Evolutionary conservation across 345 rosid species (phyloP).

Genomic region (Arabidopsis suecica): DNA sequence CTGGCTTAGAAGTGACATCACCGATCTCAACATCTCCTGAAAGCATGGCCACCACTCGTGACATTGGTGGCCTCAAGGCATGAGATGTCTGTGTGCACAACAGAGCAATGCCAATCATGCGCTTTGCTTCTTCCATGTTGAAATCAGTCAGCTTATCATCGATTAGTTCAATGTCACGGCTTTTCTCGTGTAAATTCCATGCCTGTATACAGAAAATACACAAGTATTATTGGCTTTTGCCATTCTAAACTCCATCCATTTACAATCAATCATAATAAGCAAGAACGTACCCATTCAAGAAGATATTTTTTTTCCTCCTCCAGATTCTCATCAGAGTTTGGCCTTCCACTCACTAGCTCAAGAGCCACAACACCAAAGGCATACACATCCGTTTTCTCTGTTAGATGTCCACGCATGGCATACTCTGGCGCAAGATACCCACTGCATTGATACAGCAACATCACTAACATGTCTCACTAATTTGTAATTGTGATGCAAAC

Average conservation of each 20-base stretch:
- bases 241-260: background rate
- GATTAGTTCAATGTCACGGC: background rate
- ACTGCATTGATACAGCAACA: slow-evolving; percentile 11
- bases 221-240: background rate
- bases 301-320: slow-evolving; percentile 48
- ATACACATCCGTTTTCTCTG: slow-evolving; percentile 59
- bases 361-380: slow-evolving; percentile 50
- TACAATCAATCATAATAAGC: background rate
- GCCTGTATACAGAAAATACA: background rate
- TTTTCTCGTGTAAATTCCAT: background rate
- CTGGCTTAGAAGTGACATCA: slow-evolving; percentile 47
- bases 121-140: background rate
- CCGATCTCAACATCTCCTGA: background rate
- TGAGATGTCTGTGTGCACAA: background rate
- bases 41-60: background rate
- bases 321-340: slow-evolving; percentile 36
- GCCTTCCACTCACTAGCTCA: slow-evolving; percentile 47
- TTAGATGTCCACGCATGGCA: slow-evolving; percentile 63
- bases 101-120: background rate
- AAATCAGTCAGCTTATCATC: background rate
- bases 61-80: background rate
- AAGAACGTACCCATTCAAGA: slow-evolving; percentile 57
- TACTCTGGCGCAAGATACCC: slow-evolving; percentile 66
- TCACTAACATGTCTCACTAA: slow-evolving; percentile 30
- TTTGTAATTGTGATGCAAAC: slow-evolving; percentile 24